A percentile compares a stretch with the other conserved stretches of the same genome.
Conservation (phyloP, 208 protist genomes). For the Wallacemonas sp. region DNA sequence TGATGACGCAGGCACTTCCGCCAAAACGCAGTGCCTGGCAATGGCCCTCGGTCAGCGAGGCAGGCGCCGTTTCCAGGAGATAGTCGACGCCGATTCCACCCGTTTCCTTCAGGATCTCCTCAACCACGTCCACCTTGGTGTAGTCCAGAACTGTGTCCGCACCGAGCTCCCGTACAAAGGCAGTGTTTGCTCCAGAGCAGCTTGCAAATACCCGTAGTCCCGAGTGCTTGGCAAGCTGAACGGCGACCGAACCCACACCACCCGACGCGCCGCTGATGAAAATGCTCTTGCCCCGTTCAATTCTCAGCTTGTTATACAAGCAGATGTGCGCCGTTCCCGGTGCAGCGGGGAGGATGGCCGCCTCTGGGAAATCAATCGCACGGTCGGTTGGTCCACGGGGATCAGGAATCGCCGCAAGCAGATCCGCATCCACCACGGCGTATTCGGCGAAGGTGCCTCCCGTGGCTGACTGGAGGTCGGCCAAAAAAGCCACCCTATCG, state of each 20-base stretch:
- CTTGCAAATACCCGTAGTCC: conserved; percentile 65
- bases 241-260: conserved; percentile 68
- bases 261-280: conserved; percentile 77
- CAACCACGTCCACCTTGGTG: conserved; percentile 42
- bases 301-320: conserved; percentile 71
- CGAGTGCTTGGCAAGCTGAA: conserved; percentile 76
- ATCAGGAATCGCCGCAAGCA: conserved; percentile 41
- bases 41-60: conserved; percentile 34
- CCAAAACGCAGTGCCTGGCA: conserved; percentile 60
- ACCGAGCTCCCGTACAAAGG: conserved; percentile 54
- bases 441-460: conserved; percentile 78
- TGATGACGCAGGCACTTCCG: conserved; percentile 58
- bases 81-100: conserved; percentile 80
- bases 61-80: conserved; percentile 56
- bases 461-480: conserved; percentile 28
- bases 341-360: conserved; percentile 60
- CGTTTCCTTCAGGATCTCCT: conserved; percentile 47
- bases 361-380: conserved; percentile 71
- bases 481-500: conserved; percentile 65
- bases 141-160: conserved; percentile 80
- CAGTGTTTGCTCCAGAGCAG: conserved; percentile 50
- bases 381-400: neutral
- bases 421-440: conserved; percentile 42
- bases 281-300: conserved; percentile 59
- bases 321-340: conserved; percentile 66